Evolutionary conservation across 768 basidiomycete species (phyloP).

Genomic region (Suillus americanus): DNA sequence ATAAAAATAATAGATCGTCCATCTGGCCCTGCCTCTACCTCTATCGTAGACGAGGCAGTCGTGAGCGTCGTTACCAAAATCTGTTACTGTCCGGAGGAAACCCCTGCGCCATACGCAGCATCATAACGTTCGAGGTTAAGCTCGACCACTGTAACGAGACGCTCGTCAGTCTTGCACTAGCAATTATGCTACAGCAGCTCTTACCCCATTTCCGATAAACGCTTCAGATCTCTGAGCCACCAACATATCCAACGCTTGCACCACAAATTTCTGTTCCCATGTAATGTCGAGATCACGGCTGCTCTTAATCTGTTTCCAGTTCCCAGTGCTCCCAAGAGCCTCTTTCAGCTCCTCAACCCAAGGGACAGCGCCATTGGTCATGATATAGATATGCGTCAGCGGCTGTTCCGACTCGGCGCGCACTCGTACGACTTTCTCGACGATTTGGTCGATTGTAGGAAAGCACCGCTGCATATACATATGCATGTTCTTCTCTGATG

Average conservation of each 20-base stretch:
- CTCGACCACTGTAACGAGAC: constrained; percentile 36
- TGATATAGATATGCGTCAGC: constrained; percentile 42
- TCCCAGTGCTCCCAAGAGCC: constrained; percentile 29
- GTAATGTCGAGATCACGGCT: constrained; percentile 40
- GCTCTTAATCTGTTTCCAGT: constrained; percentile 40
- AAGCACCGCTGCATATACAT: constrained; percentile 41
- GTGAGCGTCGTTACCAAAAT: constrained; percentile 30
- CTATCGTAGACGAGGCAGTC: neutral
- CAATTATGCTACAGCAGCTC: constrained; percentile 12
- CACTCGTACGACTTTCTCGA: constrained; percentile 35
- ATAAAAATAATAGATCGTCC: neutral
- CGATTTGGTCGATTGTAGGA: constrained; percentile 41
- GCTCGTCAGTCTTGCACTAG: constrained; percentile 3
- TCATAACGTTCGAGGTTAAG: constrained; percentile 39
- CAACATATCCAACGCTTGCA: constrained; percentile 50
- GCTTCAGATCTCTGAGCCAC: constrained; percentile 45
- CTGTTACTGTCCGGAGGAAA: constrained; percentile 27
- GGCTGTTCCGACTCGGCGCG: constrained; percentile 22
- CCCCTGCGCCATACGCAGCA: constrained; percentile 34
- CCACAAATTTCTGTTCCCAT: constrained; percentile 42
- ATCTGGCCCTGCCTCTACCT: neutral
- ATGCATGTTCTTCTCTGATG: constrained; percentile 20
- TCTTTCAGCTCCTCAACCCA: constrained; percentile 41
- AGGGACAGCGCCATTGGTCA: constrained; percentile 42
- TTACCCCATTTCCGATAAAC: constrained; percentile 53